phyloP scores from a whole-genome alignment of 257 asterid species.

The Verbena officinalis region DNA sequence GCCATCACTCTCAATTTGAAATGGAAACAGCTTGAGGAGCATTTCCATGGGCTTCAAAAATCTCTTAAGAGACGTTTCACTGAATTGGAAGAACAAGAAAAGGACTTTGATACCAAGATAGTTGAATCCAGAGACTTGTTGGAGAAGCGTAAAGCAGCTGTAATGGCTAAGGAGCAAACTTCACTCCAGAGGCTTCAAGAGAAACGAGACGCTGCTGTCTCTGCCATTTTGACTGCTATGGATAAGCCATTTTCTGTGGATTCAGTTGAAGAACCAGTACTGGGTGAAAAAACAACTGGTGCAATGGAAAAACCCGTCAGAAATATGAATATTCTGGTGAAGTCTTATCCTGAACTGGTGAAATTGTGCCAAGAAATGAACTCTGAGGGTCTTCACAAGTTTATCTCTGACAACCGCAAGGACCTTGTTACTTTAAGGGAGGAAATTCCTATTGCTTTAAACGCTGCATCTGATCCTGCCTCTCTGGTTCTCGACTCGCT shows the following conservation, averaged over 20 bases:
- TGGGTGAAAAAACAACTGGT: slow-evolving; percentile 47
- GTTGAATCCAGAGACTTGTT: slow-evolving; percentile 60
- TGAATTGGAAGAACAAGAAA: slow-evolving; percentile 92
- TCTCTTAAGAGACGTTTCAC: slow-evolving; percentile 94
- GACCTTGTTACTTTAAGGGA: slow-evolving; percentile 80
- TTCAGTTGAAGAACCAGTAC: slow-evolving; percentile 40
- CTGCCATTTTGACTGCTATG: slow-evolving; percentile 71
- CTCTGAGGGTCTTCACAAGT: slow-evolving; percentile 86
- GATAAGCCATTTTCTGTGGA: slow-evolving; percentile 47
- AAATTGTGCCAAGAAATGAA: slow-evolving; percentile 84
- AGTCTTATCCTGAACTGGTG: slow-evolving; percentile 78
- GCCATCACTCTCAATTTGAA: slow-evolving; percentile 84
- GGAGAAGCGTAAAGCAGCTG: slow-evolving; percentile 82
- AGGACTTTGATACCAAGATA: slow-evolving; percentile 75
- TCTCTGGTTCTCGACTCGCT: slow-evolving; percentile 85
- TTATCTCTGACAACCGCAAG: slow-evolving; percentile 93
- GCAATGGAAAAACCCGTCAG: slow-evolving; percentile 41
- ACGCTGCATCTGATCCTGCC: slow-evolving; percentile 80
- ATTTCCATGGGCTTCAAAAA: slow-evolving; percentile 90
- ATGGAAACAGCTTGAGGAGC: slow-evolving; percentile 98
- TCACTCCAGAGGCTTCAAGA: slow-evolving; percentile 88
- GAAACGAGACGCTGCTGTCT: slow-evolving; percentile 95
- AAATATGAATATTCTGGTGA: slow-evolving; percentile 50
- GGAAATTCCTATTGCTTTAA: slow-evolving; percentile 85
- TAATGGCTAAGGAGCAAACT: slow-evolving; percentile 76